Conservation (phyloP, 495 filamentous ascomycete species). For the Penicillium macrosclerotiorum region DNA sequence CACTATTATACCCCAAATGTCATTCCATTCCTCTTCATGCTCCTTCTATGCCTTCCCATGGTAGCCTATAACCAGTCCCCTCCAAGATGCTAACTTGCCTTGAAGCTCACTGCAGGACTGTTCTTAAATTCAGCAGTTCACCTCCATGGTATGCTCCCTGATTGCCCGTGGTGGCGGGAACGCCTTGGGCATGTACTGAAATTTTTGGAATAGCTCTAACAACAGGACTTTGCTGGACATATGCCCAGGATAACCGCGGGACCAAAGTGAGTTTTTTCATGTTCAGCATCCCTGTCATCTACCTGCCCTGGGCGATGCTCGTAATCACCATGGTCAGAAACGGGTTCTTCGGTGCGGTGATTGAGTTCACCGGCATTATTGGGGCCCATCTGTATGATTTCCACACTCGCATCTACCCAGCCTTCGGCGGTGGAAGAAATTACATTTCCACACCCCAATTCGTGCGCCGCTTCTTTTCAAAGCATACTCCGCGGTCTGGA, state of each 20-base stretch:
- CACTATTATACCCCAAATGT: conserved; percentile 23
- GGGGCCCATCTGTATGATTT: conserved; percentile 88
- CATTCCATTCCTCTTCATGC: conserved; percentile 15
- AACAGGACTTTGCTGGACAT: conserved; percentile 77
- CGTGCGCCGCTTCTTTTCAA: conserved; percentile 59
- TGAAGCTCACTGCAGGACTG: conserved; percentile 49
- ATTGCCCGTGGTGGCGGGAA: not conserved
- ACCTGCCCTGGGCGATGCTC: conserved; percentile 74
- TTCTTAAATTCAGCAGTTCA: conserved; percentile 53
- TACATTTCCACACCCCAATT: conserved; percentile 66
- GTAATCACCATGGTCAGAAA: conserved; percentile 60
- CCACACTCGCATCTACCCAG: conserved; percentile 75
- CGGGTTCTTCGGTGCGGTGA: conserved; percentile 44
- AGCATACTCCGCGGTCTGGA: conserved; percentile 27
- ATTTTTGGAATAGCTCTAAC: conserved; percentile 57
- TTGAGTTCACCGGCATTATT: conserved; percentile 66
- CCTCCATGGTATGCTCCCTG: conserved; percentile 46
- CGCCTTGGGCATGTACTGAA: conserved; percentile 23
- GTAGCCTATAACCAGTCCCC: conserved; percentile 16
- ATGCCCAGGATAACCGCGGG: conserved; percentile 75
- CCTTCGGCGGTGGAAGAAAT: conserved; percentile 76
- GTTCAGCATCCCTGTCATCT: conserved; percentile 71
- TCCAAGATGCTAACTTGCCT: conserved; percentile 21
- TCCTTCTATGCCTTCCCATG: conserved; percentile 8
- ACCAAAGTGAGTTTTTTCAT: conserved; percentile 68